phyloP scores from a whole-genome alignment of 2,329 filamentous ascomycete species.

The Dactylellina sp. region DNA sequence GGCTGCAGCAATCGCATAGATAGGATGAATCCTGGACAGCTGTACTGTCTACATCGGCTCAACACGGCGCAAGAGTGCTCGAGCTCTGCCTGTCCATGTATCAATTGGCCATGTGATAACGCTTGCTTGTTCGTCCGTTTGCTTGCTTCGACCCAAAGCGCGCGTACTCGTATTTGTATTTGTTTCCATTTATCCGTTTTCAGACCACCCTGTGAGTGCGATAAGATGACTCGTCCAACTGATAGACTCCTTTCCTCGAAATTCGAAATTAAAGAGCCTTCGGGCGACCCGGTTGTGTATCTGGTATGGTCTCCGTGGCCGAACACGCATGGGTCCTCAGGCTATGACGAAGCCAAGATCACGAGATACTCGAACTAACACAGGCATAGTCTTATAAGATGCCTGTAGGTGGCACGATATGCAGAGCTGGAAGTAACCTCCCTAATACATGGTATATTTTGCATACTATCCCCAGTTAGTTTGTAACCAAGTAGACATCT shows the following conservation, averaged over 20 bases:
- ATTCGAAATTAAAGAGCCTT: conserved; percentile 34
- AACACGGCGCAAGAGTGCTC: conserved; percentile 2
- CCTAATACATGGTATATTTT: neutral
- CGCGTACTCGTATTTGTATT: conserved; percentile 29
- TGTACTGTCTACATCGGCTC: conserved; percentile 19
- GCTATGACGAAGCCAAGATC: neutral
- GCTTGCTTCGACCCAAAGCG: conserved; percentile 22
- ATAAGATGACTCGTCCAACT: neutral
- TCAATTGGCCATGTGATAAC: neutral
- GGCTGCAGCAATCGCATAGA: conserved; percentile 19
- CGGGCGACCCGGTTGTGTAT: conserved; percentile 7
- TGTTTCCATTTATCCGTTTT: conserved; percentile 2
- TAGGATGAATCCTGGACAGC: neutral
- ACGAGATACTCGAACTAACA: neutral
- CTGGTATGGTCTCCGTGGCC: neutral
- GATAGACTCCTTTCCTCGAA: conserved; percentile 1
- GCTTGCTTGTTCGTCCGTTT: neutral
- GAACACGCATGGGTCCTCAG: neutral
- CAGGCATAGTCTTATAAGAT: conserved; percentile 1
- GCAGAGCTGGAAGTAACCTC: neutral
- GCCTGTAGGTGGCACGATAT: conserved; percentile 8
- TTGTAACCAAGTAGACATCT: neutral
- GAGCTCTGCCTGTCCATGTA: neutral
- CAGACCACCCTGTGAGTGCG: neutral
- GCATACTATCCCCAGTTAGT: neutral